Conservation (phyloP, 495 filamentous ascomycete genomes). For the Tuber microsphaerosporum region DNA sequence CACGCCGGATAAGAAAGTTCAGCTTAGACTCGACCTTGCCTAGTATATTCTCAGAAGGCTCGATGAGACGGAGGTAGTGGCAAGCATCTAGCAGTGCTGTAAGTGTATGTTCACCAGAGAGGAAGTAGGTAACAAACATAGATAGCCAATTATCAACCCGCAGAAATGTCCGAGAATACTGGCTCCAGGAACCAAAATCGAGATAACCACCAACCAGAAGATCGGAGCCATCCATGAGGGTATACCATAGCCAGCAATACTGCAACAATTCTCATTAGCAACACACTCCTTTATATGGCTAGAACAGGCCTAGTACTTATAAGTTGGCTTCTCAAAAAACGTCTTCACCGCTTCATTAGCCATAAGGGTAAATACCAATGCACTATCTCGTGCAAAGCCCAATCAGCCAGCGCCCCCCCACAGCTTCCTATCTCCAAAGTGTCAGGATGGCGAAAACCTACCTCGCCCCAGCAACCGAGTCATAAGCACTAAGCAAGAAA, state of each 20-base stretch:
- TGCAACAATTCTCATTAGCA: slow-evolving; percentile 55
- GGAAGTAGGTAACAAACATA: slow-evolving; percentile 54
- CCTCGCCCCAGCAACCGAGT: slow-evolving; percentile 73
- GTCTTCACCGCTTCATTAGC: slow-evolving; percentile 77
- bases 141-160: slow-evolving; percentile 72
- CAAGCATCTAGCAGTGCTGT: slow-evolving; percentile 31
- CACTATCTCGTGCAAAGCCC: slow-evolving; percentile 46
- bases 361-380: slow-evolving; percentile 86
- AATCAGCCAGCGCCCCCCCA: slow-evolving; percentile 10
- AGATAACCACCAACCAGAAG: slow-evolving; percentile 59
- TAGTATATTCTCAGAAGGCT: slow-evolving; percentile 41
- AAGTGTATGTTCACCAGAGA: background rate
- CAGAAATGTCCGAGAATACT: slow-evolving; percentile 81
- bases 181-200: slow-evolving; percentile 68
- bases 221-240: slow-evolving; percentile 91
- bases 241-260: slow-evolving; percentile 64
- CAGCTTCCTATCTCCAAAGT: background rate
- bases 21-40: slow-evolving; percentile 30
- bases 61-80: slow-evolving; percentile 37
- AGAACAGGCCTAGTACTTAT: background rate
- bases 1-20: slow-evolving; percentile 27
- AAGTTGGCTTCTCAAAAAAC: slow-evolving; percentile 46
- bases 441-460: slow-evolving; percentile 43
- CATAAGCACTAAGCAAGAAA: slow-evolving; percentile 57
- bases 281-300: slow-evolving; percentile 45